Base-by-base conservation (phyloP, 2,329 filamentous ascomycete species). In the Colletotrichum tanaceti region DNA sequence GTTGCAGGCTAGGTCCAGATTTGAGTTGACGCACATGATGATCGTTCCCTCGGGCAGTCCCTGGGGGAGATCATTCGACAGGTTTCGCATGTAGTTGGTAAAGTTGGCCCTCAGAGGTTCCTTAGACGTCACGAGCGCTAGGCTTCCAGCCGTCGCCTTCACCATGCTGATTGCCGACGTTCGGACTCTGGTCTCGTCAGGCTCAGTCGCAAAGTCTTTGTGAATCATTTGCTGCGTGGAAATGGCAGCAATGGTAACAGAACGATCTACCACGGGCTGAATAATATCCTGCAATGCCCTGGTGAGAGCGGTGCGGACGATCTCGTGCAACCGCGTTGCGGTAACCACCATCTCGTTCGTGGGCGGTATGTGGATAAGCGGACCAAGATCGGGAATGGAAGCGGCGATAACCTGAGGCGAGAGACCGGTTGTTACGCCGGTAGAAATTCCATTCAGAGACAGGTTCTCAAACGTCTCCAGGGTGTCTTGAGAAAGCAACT, bases 1-100 rank as follows among this genome's bases (percentile, higher is more conserved):
- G 73, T 89, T 91, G 76, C 96, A 98, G 54, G 97, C 95, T 47
- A 94, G 87, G 73, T 99, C 96, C 38, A 99, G 86, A 77, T 99
- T 99, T 72, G 97, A 95, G 78, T 98, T 99, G 70, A 99, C 95
- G 79, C 97, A 98, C 93, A 99, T 98, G 65, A 98, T 88, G 70
- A 99, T 96, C 39, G 96, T 93, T 7, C 96, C 96, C 80, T 99
- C 96, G 0, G 96, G 93, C 70, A 99, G 86, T 18, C 93, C 92
- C 61, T 93, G 91, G 62, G 93, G 90, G 44, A 97, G 86, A 44
- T 90, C 89, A 57, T 81, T 83, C 3, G 89, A 86, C n/a, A 90
- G 79, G 57, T 85, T 85, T 60, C 96, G 91, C 78, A 99, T 94
- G 77, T 98, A 97, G 80, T 98, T 99, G 62, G 92, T 97, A 79